Conservation (phyloP, 208 protist species). For the Balamuthia mandrillaris region DNA sequence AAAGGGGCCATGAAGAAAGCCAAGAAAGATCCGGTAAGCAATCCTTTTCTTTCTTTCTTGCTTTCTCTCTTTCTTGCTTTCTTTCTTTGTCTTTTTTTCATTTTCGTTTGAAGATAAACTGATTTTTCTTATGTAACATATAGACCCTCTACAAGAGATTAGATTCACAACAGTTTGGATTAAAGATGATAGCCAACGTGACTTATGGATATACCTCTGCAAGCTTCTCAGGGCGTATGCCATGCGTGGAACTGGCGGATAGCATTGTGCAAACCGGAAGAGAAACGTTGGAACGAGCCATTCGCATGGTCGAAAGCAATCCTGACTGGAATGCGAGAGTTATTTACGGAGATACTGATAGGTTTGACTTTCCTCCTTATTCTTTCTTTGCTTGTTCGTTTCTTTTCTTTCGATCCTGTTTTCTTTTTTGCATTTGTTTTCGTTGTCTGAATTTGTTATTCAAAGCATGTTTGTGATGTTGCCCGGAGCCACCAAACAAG, state of each 20-base stretch:
- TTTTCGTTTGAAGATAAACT: background rate
- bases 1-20: slow-evolving; percentile 69
- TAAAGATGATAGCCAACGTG: slow-evolving; percentile 87
- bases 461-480: slow-evolving; percentile 62
- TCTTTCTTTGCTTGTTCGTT: background rate
- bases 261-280: slow-evolving; percentile 76
- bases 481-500: slow-evolving; percentile 57
- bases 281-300: slow-evolving; percentile 72
- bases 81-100: background rate
- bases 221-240: slow-evolving; percentile 82
- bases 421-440: background rate
- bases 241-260: slow-evolving; percentile 79
- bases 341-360: slow-evolving; percentile 87
- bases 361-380: background rate
- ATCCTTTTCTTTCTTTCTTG: background rate
- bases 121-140: no score
- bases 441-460: background rate
- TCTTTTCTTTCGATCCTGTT: background rate
- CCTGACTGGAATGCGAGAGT: slow-evolving; percentile 65
- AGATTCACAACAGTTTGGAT: slow-evolving; percentile 73
- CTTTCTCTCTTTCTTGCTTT: background rate
- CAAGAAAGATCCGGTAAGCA: slow-evolving; percentile 39
- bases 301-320: slow-evolving; percentile 43
- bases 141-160: slow-evolving; percentile 53
- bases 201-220: slow-evolving; percentile 84